These are phyloP conservation scores for Talaromyces islandicus DNA, from an alignment of 2,329 filamentous ascomycete genomes.

Conservation along the genomic window DNA sequence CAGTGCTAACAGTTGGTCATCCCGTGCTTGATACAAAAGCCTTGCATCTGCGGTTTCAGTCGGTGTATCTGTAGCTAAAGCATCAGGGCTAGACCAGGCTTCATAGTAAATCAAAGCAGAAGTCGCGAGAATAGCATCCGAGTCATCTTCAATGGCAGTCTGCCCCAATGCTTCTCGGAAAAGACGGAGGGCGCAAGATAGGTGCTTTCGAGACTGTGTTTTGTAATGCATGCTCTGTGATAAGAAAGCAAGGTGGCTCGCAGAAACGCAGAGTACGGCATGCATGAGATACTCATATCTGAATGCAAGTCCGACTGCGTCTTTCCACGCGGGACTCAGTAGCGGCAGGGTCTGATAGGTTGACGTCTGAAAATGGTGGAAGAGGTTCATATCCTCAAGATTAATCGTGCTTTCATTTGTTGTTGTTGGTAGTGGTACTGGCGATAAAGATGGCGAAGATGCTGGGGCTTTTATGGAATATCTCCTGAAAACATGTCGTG, in stretches of 20 bases:
- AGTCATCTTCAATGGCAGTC: not conserved
- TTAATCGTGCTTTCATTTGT: not conserved
- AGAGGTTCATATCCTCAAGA: conserved; percentile 5
- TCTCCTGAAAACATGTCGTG: not conserved
- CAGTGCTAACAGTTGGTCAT: conserved; percentile 4
- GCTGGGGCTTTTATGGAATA: not conserved
- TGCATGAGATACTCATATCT: conserved; percentile 9
- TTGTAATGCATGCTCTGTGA: not conserved
- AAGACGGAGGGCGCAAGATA: conserved; percentile 2
- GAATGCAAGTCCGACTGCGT: conserved; percentile 4
- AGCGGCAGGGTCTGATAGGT: conserved; percentile 5
- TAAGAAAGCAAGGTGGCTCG: conserved; percentile 2
- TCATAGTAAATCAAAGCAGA: conserved; percentile 8
- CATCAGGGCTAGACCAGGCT: conserved; percentile 1
- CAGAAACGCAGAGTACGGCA: conserved; percentile 5
- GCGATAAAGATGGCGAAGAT: not conserved
- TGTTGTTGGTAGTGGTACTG: not conserved
- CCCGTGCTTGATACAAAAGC: not conserved
- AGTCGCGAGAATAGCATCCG: conserved; percentile 5
- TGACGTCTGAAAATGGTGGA: conserved; percentile 9
- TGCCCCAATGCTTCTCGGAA: not conserved
- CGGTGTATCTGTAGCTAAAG: not conserved
- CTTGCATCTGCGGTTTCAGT: not conserved
- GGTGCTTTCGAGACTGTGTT: not conserved
- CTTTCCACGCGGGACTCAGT: conserved; percentile 2